Evolutionary conservation across 129 eudicot species (phyloP).

Genomic region (Scalesia atractyloides): DNA sequence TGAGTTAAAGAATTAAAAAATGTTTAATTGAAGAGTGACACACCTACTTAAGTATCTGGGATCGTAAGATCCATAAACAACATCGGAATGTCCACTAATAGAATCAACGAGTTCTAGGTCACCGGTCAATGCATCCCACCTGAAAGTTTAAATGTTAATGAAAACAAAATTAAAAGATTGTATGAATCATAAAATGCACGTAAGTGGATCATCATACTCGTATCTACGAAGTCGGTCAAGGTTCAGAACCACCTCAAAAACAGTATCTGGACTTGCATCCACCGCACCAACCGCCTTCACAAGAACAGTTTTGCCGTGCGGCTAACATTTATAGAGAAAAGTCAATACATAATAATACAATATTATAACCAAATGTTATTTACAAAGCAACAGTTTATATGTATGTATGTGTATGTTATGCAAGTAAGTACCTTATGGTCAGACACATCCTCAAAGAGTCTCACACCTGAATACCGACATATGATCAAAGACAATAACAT

Average conservation of each 20-base stretch:
- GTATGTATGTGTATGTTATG: not conserved
- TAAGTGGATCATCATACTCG: constrained; percentile 56
- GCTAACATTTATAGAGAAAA: constrained; percentile 19
- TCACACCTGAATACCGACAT: constrained; percentile 64
- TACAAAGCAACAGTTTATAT: not conserved
- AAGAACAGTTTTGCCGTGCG: constrained; percentile 73
- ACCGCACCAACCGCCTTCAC: constrained; percentile 96
- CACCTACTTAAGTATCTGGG: constrained; percentile 66
- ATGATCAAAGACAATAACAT: constrained; percentile 14
- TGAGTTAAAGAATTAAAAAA: constrained; percentile 21
- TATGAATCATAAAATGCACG: constrained; percentile 10
- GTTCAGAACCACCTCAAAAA: constrained; percentile 80
- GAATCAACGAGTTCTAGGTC: constrained; percentile 82
- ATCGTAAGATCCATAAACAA: constrained; percentile 84
- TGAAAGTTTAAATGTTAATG: constrained; percentile 42
- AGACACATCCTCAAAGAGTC: constrained; percentile 84
- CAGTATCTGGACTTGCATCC: constrained; percentile 81
- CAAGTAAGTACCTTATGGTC: constrained; percentile 60
- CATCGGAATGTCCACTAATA: constrained; percentile 74
- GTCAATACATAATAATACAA: not conserved
- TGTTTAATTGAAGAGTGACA: constrained; percentile 2
- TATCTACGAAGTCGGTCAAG: constrained; percentile 76
- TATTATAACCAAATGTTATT: not conserved
- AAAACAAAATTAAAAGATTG: not conserved
- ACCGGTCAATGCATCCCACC: constrained; percentile 93